These are phyloP conservation scores for Paraphoma chrysanthemicola DNA, from an alignment of 2,329 filamentous ascomycete genomes.

Conservation along the genomic window DNA sequence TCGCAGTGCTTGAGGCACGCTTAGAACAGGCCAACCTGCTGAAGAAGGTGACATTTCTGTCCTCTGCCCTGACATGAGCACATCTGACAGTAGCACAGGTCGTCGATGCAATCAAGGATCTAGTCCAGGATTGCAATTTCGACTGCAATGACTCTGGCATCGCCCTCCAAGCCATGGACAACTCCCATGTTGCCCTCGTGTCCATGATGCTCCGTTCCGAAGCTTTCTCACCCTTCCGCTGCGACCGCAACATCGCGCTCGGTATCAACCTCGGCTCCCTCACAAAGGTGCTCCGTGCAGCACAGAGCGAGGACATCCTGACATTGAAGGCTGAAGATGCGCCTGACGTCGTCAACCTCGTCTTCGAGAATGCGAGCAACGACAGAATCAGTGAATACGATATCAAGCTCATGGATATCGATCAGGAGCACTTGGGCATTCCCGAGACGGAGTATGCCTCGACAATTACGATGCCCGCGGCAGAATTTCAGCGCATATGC, in stretches of 20 bases:
- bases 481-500: constrained; percentile 94
- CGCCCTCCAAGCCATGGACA: constrained; percentile 99
- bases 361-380: constrained; percentile 88
- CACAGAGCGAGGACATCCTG: constrained; percentile 91
- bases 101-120: constrained; percentile 98
- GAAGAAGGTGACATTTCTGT: constrained; percentile 76
- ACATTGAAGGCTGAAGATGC: constrained; percentile 98
- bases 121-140: constrained; percentile 99
- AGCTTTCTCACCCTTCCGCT: constrained; percentile 92
- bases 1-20: constrained; percentile 90
- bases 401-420: constrained; percentile 99
- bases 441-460: constrained; percentile 98
- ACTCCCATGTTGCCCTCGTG: constrained; percentile 97
- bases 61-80: not conserved
- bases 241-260: constrained; percentile 98
- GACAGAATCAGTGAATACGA: constrained; percentile 98
- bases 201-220: constrained; percentile 99
- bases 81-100: constrained; percentile 64
- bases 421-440: constrained; percentile 98
- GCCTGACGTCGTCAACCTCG: constrained; percentile 91
- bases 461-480: constrained; percentile 84
- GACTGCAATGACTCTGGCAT: constrained; percentile 99
- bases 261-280: constrained; percentile 96
- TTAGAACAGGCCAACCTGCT: constrained; percentile 91
- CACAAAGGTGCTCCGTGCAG: constrained; percentile 95